These are phyloP conservation scores for Leptographium lundbergii DNA, from an alignment of 2,329 filamentous ascomycete species.

Conservation along the genomic window DNA sequence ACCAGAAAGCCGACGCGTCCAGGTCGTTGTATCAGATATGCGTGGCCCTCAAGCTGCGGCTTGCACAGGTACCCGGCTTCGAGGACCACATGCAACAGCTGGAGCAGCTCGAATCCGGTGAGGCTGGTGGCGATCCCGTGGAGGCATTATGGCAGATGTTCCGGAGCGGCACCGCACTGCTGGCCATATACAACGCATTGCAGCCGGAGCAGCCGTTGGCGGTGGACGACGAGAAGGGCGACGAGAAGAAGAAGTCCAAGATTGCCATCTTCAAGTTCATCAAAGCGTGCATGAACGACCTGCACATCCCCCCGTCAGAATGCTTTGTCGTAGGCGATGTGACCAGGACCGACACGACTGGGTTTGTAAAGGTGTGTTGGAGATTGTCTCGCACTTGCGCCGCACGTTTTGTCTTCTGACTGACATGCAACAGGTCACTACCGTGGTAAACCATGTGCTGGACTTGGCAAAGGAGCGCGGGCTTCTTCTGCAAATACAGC, in stretches of 20 bases:
- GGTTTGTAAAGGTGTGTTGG: conserved; percentile 73
- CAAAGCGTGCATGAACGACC: conserved; percentile 71
- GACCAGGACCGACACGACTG: conserved; percentile 87
- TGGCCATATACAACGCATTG: conserved; percentile 80
- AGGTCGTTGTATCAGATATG: conserved; percentile 93
- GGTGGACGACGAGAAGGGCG: conserved; percentile 46
- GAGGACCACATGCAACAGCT: conserved; percentile 61
- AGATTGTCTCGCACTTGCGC: not conserved
- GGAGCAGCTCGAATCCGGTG: conserved; percentile 46
- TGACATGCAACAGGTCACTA: conserved; percentile 49
- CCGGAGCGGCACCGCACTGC: conserved; percentile 67
- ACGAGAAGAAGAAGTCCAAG: conserved; percentile 68
- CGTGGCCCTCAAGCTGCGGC: conserved; percentile 66
- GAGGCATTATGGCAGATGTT: conserved; percentile 84
- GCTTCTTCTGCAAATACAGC: conserved; percentile 50
- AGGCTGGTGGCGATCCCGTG: conserved; percentile 61
- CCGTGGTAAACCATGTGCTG: conserved; percentile 84
- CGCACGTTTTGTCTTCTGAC: not conserved
- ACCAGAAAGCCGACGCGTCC: conserved; percentile 85
- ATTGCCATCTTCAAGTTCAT: conserved; percentile 87
- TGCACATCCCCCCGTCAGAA: conserved; percentile 66
- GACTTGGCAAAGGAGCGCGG: conserved; percentile 73
- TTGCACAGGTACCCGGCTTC: conserved; percentile 76
- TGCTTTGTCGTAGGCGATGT: conserved; percentile 89
- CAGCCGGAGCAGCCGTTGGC: conserved; percentile 56